A percentile compares a stretch with the other conserved stretches of the same genome.
Conservation (phyloP, 2,329 filamentous ascomycete species). For the Dactylellina sp. region DNA sequence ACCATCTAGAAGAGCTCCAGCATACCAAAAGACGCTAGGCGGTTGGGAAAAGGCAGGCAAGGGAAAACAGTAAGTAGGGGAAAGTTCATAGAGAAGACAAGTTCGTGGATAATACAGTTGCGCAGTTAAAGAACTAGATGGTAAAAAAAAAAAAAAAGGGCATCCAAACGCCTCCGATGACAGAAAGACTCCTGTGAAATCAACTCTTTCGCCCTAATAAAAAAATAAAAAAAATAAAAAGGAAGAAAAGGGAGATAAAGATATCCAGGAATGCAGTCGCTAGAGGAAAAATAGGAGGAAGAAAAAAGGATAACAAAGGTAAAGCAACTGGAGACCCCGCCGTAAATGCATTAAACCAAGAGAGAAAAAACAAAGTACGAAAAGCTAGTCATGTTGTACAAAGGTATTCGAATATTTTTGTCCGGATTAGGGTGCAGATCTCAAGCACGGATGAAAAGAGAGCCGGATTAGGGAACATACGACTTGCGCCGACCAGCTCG, state of each 20-base stretch:
- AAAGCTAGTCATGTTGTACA: conserved; percentile 51
- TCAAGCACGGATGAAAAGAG: background rate
- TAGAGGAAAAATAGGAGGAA: conserved; percentile 13
- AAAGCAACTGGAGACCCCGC: conserved; percentile 53
- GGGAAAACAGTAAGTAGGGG: background rate
- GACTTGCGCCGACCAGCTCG: conserved; percentile 35
- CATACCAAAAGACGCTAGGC: too few relatives aligned
- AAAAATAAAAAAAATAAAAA: conserved; percentile 31
- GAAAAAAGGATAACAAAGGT: conserved; percentile 48
- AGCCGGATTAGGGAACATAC: conserved; percentile 49
- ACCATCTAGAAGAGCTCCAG: too few relatives aligned
- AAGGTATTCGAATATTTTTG: conserved; percentile 18
- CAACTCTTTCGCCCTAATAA: conserved; percentile 33
- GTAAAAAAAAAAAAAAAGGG: conserved; percentile 25
- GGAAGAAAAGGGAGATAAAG: too few relatives aligned
- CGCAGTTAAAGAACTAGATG: conserved; percentile 20
- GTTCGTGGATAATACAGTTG: conserved; percentile 32
- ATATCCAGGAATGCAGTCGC: conserved; percentile 38
- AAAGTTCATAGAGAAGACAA: conserved; percentile 3
- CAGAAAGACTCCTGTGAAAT: conserved; percentile 46
- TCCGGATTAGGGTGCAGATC: conserved; percentile 21
- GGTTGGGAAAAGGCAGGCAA: background rate
- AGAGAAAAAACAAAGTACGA: conserved; percentile 41
- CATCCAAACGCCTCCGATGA: conserved; percentile 49
- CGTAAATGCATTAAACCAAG: conserved; percentile 56